These are phyloP conservation scores for Fraxinus latifolia DNA, from an alignment of 305 asterid genomes.

Conservation along the genomic window DNA sequence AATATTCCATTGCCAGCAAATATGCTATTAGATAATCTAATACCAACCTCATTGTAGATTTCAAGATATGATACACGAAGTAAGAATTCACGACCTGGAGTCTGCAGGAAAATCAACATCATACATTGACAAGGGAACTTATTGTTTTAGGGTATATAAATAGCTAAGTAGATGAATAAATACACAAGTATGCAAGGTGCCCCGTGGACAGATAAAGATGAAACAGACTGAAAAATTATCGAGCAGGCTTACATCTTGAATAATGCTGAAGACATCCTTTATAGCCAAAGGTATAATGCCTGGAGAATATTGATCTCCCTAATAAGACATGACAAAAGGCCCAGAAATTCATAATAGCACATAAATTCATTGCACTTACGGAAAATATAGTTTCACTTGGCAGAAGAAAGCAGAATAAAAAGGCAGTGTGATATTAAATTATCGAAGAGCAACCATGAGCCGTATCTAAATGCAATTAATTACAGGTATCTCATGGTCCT, in stretches of 20 bases:
- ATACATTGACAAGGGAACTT: conserved; percentile 18
- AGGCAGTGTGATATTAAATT: conserved; percentile 9
- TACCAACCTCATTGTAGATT: conserved; percentile 95
- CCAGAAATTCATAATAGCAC: conserved; percentile 19
- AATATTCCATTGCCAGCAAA: background rate
- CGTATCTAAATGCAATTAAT: background rate
- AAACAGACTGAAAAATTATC: conserved; percentile 1
- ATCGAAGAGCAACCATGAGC: conserved; percentile 6
- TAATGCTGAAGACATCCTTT: conserved; percentile 97
- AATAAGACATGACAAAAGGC: conserved; percentile 26
- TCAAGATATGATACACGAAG: conserved; percentile 97
- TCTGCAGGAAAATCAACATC: conserved; percentile 50
- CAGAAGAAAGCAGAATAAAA: conserved; percentile 15
- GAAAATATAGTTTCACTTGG: conserved; percentile 16
- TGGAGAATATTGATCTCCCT: conserved; percentile 95
- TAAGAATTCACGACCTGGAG: conserved; percentile 97
- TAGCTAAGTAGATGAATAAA: conserved; percentile 16
- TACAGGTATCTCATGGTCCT: conserved; percentile 20
- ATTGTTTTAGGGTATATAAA: conserved; percentile 3
- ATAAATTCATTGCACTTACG: conserved; percentile 7
- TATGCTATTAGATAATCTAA: background rate
- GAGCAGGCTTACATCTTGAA: conserved; percentile 82
- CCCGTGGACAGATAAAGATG: background rate
- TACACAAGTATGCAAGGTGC: background rate
- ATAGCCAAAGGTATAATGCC: conserved; percentile 97